phyloP scores from a whole-genome alignment of 2,329 filamentous ascomycete genomes.

The Penicillium sp. region DNA sequence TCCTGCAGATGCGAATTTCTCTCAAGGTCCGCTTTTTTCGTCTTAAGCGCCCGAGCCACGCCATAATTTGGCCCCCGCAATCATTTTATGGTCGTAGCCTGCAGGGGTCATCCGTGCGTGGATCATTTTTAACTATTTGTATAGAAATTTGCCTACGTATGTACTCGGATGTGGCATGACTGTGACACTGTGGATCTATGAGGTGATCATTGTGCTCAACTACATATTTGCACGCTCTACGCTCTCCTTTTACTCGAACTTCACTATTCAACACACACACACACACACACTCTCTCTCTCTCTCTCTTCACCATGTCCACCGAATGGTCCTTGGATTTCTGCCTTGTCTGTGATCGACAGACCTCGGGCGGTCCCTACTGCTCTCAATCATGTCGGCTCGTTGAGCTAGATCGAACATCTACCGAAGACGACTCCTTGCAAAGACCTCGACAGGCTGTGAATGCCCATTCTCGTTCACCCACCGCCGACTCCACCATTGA shows the following conservation, averaged over 20 bases:
- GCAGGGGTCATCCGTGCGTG: slow-evolving; percentile 5
- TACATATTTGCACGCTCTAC: not conserved
- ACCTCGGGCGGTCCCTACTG: slow-evolving; percentile 79
- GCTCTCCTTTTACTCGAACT: not conserved
- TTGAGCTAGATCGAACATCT: slow-evolving; percentile 72
- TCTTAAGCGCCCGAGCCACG: slow-evolving; percentile 25
- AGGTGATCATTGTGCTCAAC: slow-evolving; percentile 10
- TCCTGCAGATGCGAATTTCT: slow-evolving; percentile 17
- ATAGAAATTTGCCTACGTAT: slow-evolving; percentile 4
- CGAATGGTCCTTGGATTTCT: slow-evolving; percentile 82
- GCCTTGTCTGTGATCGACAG: slow-evolving; percentile 87
- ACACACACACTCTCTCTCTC: not conserved
- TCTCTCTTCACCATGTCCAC: slow-evolving; percentile 29
- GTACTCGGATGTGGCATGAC: slow-evolving; percentile 13
- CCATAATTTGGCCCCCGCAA: slow-evolving; percentile 12
- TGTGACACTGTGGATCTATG: slow-evolving; percentile 8
- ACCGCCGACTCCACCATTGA: slow-evolving; percentile 17
- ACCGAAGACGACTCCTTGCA: slow-evolving; percentile 39
- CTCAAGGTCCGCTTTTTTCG: slow-evolving; percentile 9
- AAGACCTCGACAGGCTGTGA: slow-evolving; percentile 8
- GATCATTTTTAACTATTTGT: slow-evolving; percentile 1
- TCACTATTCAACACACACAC: not conserved
- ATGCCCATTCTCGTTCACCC: slow-evolving; percentile 13
- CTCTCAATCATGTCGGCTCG: slow-evolving; percentile 83
- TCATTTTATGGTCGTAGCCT: not conserved